Evolutionary conservation across 768 basidiomycete species (phyloP), one percentile per base, ranked within the genome.

Genomic region (Podaxis sp.): DNA sequence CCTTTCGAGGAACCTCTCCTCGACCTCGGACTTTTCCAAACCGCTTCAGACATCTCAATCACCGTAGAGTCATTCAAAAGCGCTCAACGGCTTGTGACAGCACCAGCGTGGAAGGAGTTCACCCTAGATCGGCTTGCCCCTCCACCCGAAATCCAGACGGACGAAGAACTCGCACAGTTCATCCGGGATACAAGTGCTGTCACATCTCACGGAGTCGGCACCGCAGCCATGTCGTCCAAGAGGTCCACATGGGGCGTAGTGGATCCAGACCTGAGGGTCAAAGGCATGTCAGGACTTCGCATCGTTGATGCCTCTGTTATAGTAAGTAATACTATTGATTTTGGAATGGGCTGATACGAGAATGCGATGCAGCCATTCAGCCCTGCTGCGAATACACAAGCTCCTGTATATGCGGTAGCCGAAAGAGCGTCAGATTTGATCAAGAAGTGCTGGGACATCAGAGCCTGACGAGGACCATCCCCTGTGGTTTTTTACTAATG

Each of bases 251-350:
- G 60, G 24, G 73, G 72, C 33, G 73, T 74, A 17, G 66, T 71
- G 2, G 67, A 73, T 63, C 72, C 72, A 6, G 67, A 73, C 54
- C 59, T 73, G 7, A 64, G 43, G n/a, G 71, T 73, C 5, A 73
- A 74, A 61, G 70, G 71, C 2, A 63, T 71, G 3, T 55, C 59
- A 4, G 69, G 70, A 2, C 63, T 74, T 22, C 65, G 73, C 27
- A 65, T 74, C 36, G 67, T 73, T 13, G 73, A 74, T 65, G 70
- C 66, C 25, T 70, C 69, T 25, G 66, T 72, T 25, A 63, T 71
- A 17, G 70, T 71, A 51, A 66, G 70, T n/a, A 15, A n/a, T 13
- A 12, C 7, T 24, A 19, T 57, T 29, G 29, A 29, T 29, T 29
- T 29, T 29, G 7, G 29, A 6, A 13, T 49, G 8, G 49, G 9